Percentiles rank a stretch among this genome's conserved stretches.
Evolutionary conservation across 148 eudicot genomes (phyloP).

Genomic region (Gaultheria prostrata): DNA sequence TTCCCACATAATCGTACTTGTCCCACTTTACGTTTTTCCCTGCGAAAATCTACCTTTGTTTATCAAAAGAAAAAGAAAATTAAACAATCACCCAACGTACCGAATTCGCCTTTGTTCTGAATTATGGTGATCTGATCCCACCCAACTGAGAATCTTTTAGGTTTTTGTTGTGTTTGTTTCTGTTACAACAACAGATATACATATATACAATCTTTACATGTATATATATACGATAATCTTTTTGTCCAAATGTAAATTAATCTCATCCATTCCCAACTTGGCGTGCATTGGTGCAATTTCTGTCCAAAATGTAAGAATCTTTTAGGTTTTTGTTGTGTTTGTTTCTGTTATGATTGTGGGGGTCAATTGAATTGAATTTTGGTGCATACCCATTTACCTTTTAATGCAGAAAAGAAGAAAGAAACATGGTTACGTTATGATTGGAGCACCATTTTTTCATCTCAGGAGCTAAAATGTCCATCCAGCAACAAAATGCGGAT

Average conservation of each 20-base stretch:
- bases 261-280: not conserved
- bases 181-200: not conserved
- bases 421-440: not conserved
- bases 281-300: not conserved
- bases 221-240: not conserved
- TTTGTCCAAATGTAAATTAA: not conserved
- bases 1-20: not conserved
- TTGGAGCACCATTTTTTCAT: not conserved
- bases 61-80: not conserved
- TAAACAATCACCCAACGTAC: not conserved
- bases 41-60: not conserved
- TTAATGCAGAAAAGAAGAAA: not conserved
- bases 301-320: not conserved
- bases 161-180: not conserved
- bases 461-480: constrained; percentile 10
- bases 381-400: not conserved
- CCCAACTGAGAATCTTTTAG: not conserved
- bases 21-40: not conserved
- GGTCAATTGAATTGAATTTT: not conserved
- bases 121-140: not conserved
- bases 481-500: not conserved
- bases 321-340: not conserved
- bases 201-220: too few species aligned
- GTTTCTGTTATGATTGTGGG: not conserved
- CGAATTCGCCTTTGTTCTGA: not conserved